These are phyloP conservation scores for Pseudogymnoascus sp. DNA, from an alignment of 2,329 filamentous ascomycete species.

Conservation along the genomic window DNA sequence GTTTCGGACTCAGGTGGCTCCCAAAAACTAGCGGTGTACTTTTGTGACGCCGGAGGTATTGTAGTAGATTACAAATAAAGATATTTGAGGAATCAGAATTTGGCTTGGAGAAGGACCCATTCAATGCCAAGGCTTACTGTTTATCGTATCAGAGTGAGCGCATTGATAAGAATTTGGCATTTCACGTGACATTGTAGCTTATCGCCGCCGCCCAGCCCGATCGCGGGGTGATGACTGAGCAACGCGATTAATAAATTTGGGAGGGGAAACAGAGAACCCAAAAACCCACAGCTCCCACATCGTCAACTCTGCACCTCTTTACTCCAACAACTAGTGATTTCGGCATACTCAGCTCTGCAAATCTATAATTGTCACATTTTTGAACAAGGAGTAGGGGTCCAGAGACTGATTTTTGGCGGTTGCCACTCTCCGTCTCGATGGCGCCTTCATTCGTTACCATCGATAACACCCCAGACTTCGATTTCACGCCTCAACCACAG, in stretches of 20 bases:
- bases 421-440: slow-evolving; percentile 17
- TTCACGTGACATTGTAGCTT: background rate
- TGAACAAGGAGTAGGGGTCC: background rate
- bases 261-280: slow-evolving; percentile 2
- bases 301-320: slow-evolving; percentile 1
- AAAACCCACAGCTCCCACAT: background rate
- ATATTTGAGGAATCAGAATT: background rate
- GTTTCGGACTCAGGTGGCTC: background rate
- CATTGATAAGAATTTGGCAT: background rate
- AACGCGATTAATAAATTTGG: slow-evolving; percentile 6
- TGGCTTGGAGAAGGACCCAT: background rate
- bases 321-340: background rate
- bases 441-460: slow-evolving; percentile 25
- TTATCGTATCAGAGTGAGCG: background rate
- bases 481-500: slow-evolving; percentile 13
- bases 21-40: background rate
- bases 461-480: slow-evolving; percentile 28
- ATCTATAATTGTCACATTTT: background rate
- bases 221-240: slow-evolving; percentile 2
- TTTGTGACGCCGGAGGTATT: background rate
- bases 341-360: background rate
- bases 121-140: background rate
- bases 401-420: background rate
- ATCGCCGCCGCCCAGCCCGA: slow-evolving; percentile 5
- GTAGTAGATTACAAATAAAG: background rate